Base-by-base conservation (phyloP, 139 green algal species). In the Volvox reticuliferus region DNA sequence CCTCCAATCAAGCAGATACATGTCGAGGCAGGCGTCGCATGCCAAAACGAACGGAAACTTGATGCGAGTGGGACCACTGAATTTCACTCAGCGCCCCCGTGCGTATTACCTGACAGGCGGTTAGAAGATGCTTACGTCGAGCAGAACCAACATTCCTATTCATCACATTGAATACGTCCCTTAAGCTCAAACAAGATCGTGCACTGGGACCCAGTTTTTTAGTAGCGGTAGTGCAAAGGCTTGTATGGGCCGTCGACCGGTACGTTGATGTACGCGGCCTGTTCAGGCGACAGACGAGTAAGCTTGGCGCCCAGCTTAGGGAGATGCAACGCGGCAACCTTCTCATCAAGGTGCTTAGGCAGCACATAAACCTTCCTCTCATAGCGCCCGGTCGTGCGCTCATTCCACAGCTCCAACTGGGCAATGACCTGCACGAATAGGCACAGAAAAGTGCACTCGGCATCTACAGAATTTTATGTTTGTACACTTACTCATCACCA, bases 351-450 rank as follows among this genome's bases (percentile, higher is more conserved):
- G 94, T 99, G 98, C 96, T 99, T 99, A 94, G 98, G 98, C 92
- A 99, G 96, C 89, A 99, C 97, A 90, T 99, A 99, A 73, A 99
- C 98, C 96, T 99, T 99, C 91, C 99, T 99, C 95, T 99, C 97
- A 92, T 99, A 99, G 89, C 98, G 97, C 88, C 97, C 98, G n/a
- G 94, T 96, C 67, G 91, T 93, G 63, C 94, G 94, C 96, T 99
- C 98, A 92, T 99, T 99, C 98, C 98, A 99, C 67, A 99, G 97
- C 97, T 99, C 98, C 91, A 99, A 95, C 97, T 99, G 98, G 28
- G 98, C 98, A 93, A 99, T 99, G 95, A 90, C 86, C 84, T 89
- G 84, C 1, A 32, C 26, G 26, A 32, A 79, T 79, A n/a, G n/a
- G 24, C 67, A 28, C 67, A 26, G 24, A 26, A 5, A 75, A 75